A percentile compares a stretch with the other conserved stretches of the same genome.
Evolutionary conservation across 768 basidiomycete genomes (phyloP).

Genomic region (Trametes sanguinea): DNA sequence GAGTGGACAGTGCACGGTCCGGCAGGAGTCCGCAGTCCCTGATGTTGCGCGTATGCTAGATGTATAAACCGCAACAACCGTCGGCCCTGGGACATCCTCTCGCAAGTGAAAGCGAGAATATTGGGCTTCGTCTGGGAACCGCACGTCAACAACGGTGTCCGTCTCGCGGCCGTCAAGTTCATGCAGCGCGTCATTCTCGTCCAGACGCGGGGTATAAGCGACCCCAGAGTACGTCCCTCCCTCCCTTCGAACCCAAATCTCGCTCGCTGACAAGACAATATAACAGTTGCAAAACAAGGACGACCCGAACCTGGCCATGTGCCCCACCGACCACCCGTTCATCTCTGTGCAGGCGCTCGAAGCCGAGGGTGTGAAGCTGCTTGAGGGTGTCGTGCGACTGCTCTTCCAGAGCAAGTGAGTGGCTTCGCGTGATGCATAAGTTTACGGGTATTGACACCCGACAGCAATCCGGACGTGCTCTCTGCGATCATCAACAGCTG

Average conservation of each 20-base stretch:
- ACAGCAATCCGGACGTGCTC: conserved; percentile 77
- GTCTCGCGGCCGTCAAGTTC: conserved; percentile 86
- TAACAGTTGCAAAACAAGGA: conserved; percentile 80
- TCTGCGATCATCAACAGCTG: conserved; percentile 88
- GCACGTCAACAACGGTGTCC: conserved; percentile 61
- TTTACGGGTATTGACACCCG: too few relatives aligned
- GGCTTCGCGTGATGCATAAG: too few relatives aligned
- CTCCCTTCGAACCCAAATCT: not conserved
- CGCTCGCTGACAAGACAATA: not conserved
- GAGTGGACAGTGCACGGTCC: conserved; percentile 34
- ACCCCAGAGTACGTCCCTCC: conserved; percentile 73
- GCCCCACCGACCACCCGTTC: conserved; percentile 87
- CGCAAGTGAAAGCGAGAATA: conserved; percentile 67
- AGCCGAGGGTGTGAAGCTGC: conserved; percentile 78
- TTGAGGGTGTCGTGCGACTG: conserved; percentile 74
- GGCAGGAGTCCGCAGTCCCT: conserved; percentile 16
- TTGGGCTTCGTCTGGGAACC: conserved; percentile 67
- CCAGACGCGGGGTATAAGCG: conserved; percentile 84
- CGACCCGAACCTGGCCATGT: conserved; percentile 84
- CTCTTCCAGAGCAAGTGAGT: conserved; percentile 81
- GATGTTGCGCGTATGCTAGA: conserved; percentile 40
- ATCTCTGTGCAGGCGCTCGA: conserved; percentile 76
- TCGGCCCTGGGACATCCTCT: conserved; percentile 71
- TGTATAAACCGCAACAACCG: conserved; percentile 72
- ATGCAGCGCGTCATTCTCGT: conserved; percentile 88